Base-by-base conservation (phyloP, 2,329 filamentous ascomycete species). In the Claviceps purpurea region DNA sequence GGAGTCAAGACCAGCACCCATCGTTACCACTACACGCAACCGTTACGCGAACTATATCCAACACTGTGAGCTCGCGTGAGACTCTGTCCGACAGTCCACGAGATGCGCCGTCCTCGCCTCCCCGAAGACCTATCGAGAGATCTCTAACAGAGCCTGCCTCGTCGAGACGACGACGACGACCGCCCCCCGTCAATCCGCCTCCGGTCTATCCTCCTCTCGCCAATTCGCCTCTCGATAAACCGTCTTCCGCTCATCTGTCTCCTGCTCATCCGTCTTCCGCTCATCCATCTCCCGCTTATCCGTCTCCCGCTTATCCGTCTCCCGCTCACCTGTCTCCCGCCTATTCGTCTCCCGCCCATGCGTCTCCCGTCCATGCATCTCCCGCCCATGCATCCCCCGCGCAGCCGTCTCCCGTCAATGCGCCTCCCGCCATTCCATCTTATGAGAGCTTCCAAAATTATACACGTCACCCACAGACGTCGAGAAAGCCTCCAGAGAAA, bases 1-100 rank as follows among this genome's bases (percentile, higher is more conserved):
- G 47, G 22, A 39, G 40, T 56, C 60, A 7, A 4, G 58, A 57
- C 34, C 30, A 49, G 11, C 30, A 34, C 10, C 54, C 52, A 37
- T n/a, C 26, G n/a, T 18, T 41, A 4, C 40, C 49, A 5, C 20
- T 44, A 2, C 24, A 24, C 7, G 16, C 42, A 26, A 45, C 41
- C 38, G 39, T 47, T 14, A 38, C 46, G n/a, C 34, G 44, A 24
- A 41, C 49, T 6, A 37, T 18, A 18, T 49, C 40, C 20, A 43
- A 50, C 8, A 20, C 20, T 13, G 13, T 10, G 6, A 10, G 37
- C 7, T 34, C 37, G 26, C 34, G 26, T 40, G 52, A 20, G 6
- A 20, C 49, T n/a, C 6, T 11, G 18, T 22, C 14, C 18, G 49
- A 7, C 2, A 30, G 41, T 30, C 5, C 18, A 24, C 39, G 16